A percentile compares a stretch with the other conserved stretches of the same genome.
phyloP scores from a whole-genome alignment of 805 yeast species.

The Metschnikowia anglica region DNA sequence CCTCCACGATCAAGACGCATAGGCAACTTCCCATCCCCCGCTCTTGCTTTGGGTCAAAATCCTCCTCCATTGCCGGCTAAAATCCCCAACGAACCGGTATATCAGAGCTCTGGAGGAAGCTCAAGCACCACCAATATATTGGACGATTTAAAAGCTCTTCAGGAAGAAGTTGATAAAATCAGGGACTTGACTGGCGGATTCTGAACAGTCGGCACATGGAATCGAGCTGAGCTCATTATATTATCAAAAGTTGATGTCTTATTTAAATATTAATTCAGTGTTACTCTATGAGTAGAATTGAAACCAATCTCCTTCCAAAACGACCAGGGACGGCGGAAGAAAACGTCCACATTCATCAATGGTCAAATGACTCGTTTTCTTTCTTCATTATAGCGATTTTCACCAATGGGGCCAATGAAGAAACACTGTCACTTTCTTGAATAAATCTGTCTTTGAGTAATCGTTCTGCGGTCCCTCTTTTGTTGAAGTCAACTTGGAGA shows the following conservation, averaged over 20 bases:
- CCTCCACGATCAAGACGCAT: slow-evolving; percentile 43
- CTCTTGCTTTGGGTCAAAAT: not conserved
- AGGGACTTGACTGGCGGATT: slow-evolving; percentile 47
- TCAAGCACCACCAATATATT: slow-evolving; percentile 51
- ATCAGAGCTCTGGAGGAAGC: slow-evolving; percentile 13
- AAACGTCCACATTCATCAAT: not conserved
- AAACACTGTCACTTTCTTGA: slow-evolving; percentile 57
- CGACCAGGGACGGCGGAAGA: not conserved
- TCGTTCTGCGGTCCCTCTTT: slow-evolving; percentile 75
- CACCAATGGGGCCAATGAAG: slow-evolving; percentile 69
- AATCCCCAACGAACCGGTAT: slow-evolving; percentile 23
- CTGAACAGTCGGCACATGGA: slow-evolving; percentile 13
- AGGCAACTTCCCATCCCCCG: slow-evolving; percentile 18
- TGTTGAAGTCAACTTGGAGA: slow-evolving; percentile 78
- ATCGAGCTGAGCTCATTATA: not conserved
- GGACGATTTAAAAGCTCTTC: slow-evolving; percentile 64
- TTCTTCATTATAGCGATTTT: slow-evolving; percentile 71
- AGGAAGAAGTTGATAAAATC: slow-evolving; percentile 66
- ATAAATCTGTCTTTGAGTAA: slow-evolving; percentile 68
- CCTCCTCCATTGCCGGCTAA: slow-evolving; percentile 20
- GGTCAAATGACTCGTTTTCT: slow-evolving; percentile 26
- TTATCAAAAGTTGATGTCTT: not conserved
- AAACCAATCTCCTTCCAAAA: not conserved
- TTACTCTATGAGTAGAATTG: slow-evolving; percentile 10
- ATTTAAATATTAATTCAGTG: slow-evolving; percentile 12